phyloP scores from a whole-genome alignment of 2,329 filamentous ascomycete genomes.

The Xylaria sp. region DNA sequence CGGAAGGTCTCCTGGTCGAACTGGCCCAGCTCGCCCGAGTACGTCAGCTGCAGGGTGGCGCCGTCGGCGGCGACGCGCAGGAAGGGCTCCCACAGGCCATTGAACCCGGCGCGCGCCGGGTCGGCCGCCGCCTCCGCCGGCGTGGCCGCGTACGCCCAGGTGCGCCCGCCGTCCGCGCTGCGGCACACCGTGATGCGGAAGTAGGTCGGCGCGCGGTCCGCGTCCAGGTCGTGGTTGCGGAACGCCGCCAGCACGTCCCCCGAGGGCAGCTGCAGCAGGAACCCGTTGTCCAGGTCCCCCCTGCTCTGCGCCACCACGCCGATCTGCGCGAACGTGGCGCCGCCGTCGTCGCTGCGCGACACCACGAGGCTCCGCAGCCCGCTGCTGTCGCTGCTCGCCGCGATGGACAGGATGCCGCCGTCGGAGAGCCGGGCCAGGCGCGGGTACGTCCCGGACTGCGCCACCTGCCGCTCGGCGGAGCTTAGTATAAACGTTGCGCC shows the following conservation, averaged over 20 bases:
- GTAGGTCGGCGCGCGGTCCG: conserved; percentile 36
- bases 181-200: conserved; percentile 43
- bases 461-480: conserved; percentile 12
- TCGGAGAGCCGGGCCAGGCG: conserved; percentile 43
- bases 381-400: conserved; percentile 30
- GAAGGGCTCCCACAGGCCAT: conserved; percentile 48
- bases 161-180: conserved; percentile 36
- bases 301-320: conserved; percentile 40
- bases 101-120: conserved; percentile 12
- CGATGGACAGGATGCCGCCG: conserved; percentile 43
- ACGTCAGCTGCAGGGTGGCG: conserved; percentile 44
- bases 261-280: conserved; percentile 41
- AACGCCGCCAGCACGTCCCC: conserved; percentile 44
- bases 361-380: conserved; percentile 37
- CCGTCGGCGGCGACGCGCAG: conserved; percentile 42
- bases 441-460: conserved; percentile 41
- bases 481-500: conserved; percentile 16
- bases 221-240: conserved; percentile 45
- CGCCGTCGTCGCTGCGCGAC: conserved; percentile 42
- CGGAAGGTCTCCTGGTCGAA: conserved; percentile 48
- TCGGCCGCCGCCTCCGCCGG: conserved; percentile 41
- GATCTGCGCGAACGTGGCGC: conserved; percentile 38
- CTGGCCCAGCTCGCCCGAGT: conserved; percentile 44
- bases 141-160: conserved; percentile 42
- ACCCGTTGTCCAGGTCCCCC: conserved; percentile 46